Base-by-base conservation (phyloP, 1,139 yeast genomes). In the Yamadazyma mexicana region DNA sequence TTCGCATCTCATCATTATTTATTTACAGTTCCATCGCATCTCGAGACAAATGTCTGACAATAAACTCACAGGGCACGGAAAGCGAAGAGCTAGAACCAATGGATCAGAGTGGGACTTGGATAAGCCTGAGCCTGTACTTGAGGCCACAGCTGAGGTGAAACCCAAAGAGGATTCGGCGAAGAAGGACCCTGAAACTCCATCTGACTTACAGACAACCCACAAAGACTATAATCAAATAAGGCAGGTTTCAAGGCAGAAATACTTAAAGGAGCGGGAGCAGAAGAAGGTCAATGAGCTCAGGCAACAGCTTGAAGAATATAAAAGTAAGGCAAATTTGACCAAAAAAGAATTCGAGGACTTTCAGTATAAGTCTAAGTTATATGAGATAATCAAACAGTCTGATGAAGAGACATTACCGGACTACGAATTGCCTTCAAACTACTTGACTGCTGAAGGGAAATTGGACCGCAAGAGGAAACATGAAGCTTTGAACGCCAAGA, bases 371-470 rank as follows among this genome's bases (percentile, higher is more conserved):
- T 49, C 66, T 69, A 46, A 77, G 69, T 47, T 69, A 68, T 34
- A 62, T 72, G 33, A 62, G 57, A 41, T 54, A 17, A 50, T 58
- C 14, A 18, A 57, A 61, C 34, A 75, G 68, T 46, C 67, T 75
- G 44, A 62, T 3, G 72, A 66, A 6, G 22, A 25, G 52, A 26
- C 59, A 9, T 56, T 40, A 1, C 58, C 58, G 3, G 71, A 66
- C 1, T 83, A 80, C 49, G 60, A 64, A n/a, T 49, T 82, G 22
- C 87, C 86, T 0, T 78, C 74, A 17, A 87, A 79, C 40, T 75
- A 77, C 49, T 46, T 73, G 14, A 74, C 75, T 2, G 71, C 66
- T 18, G 66, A 71, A 14, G 84, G 84, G 9, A 70, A 68, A 35
- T 62, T 77, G 11, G 85, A 81, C 46, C 64, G 66, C 25, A 74